Base-by-base conservation (phyloP, 768 basidiomycete genomes). In the Floccularia luteovirens region DNA sequence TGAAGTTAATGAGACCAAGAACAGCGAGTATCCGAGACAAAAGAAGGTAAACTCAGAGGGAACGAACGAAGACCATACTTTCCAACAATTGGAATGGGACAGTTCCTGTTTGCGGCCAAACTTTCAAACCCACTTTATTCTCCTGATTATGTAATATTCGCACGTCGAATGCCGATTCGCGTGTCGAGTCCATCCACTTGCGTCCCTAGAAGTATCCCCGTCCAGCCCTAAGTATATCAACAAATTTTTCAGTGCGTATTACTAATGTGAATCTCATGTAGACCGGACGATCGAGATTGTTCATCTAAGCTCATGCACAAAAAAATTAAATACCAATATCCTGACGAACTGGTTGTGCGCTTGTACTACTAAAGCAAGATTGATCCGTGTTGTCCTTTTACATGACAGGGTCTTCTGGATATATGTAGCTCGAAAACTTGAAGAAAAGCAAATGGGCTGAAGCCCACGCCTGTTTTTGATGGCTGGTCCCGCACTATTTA, bases 391-490 rank as follows among this genome's bases (percentile, higher is more conserved):
- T 8, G 14, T 28, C 27, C 27, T 8, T 8, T 8, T 28, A 28
- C 8, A 28, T 28, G 8, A 28, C 27, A 28, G 14, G 10, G 8
- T 14, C 8, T 14, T 8, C 14, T 28, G 8, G 14, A 22, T 8
- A 20, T 10, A 33, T 24, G 17, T 6, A 22, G 6, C 28, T 62
- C 46, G 64, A 39, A 64, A 66, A 31, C 43, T 46, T 13, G 57
- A 12, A 7, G 52, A 14, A 45, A 63, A 67, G 46, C 64, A 68
- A 11, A 43, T 24, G 2, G 42, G 32, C 43, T 66, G 46, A 37
- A 22, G 56, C 23, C 66, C 66, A 68, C 19, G 57, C 57, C 40
- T 58, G 45, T 34, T 53, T 62, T 37, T 68, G 66, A 43, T 68
- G 66, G n/a, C 42, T 39, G 24, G 45, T 33, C 14, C 58, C 59